Conservation (phyloP, 805 yeast species). For the Zygotorulaspora chibaensis region DNA sequence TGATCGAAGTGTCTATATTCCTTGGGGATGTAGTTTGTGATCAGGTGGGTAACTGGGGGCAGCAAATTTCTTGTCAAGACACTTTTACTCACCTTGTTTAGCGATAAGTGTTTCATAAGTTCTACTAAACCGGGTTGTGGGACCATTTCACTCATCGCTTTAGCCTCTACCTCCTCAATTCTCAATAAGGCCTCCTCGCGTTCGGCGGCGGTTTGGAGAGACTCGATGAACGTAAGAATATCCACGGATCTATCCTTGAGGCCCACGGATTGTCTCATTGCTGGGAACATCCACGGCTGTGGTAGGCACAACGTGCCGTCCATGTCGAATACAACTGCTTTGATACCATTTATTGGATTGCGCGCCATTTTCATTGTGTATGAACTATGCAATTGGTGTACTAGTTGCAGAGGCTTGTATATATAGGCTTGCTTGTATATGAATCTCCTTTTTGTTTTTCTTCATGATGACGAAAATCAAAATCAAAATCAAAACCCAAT, state of each 20-base stretch:
- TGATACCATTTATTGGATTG: conserved; percentile 23
- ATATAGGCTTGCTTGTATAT: background rate
- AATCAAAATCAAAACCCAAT: conserved; percentile 24
- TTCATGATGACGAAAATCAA: background rate
- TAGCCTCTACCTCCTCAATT: conserved; percentile 51
- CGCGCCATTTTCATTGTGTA: background rate
- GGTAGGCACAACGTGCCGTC: conserved; percentile 73
- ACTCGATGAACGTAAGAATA: conserved; percentile 48
- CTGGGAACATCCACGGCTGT: conserved; percentile 53
- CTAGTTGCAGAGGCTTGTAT: too few relatives aligned
- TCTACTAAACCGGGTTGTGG: conserved; percentile 46
- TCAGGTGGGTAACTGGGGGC: conserved; percentile 50
- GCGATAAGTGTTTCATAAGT: conserved; percentile 36
- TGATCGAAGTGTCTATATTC: conserved; percentile 43
- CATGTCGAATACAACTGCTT: conserved; percentile 70
- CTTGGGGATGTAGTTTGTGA: conserved; percentile 41
- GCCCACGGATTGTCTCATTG: conserved; percentile 59
- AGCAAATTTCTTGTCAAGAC: conserved; percentile 61
- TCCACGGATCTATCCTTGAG: conserved; percentile 44
- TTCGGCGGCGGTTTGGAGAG: conserved; percentile 37
- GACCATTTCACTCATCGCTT: conserved; percentile 57
- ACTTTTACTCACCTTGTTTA: conserved; percentile 42
- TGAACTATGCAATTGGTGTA: background rate
- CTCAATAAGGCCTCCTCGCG: conserved; percentile 43
- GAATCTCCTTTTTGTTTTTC: background rate